Conservation (phyloP, 345 rosid species). For the Barbarea vulgaris region DNA sequence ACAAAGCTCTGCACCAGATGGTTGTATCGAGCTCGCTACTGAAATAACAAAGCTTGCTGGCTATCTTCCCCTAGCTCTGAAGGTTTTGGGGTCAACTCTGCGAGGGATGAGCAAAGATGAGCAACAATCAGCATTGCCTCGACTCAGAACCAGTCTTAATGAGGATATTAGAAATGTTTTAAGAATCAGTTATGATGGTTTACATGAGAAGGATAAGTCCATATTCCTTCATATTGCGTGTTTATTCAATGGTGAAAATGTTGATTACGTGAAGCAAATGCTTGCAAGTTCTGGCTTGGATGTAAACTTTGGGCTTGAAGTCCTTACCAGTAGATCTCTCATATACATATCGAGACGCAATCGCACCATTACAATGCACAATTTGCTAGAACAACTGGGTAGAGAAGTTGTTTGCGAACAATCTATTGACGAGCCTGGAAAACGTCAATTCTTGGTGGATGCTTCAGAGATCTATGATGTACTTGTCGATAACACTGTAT, state of each 20-base stretch:
- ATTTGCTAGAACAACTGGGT: slow-evolving; percentile 41
- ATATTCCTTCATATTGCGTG: slow-evolving; percentile 49
- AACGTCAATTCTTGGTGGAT: slow-evolving; percentile 35
- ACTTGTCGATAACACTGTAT: slow-evolving; percentile 31
- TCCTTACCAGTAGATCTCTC: slow-evolving; percentile 35
- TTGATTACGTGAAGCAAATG: slow-evolving; percentile 10
- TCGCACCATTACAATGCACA: slow-evolving; percentile 29
- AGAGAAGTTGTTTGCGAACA: slow-evolving; percentile 28
- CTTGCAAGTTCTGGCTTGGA: slow-evolving; percentile 13
- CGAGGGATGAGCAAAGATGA: slow-evolving; percentile 7
- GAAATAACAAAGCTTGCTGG: slow-evolving; percentile 25
- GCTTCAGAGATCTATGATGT: slow-evolving; percentile 35
- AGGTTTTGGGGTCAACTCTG: slow-evolving; percentile 41
- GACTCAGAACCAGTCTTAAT: slow-evolving; percentile 22
- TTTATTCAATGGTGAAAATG: slow-evolving; percentile 28
- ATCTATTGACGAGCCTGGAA: slow-evolving; percentile 22
- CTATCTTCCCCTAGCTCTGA: slow-evolving; percentile 47
- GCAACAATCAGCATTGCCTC: slow-evolving; percentile 28
- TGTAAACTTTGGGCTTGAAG: slow-evolving; percentile 18
- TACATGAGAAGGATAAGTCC: slow-evolving; percentile 26
- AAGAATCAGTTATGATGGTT: slow-evolving; percentile 37
- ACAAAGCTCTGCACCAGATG: slow-evolving; percentile 2
- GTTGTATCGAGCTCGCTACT: slow-evolving; percentile 12
- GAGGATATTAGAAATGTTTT: slow-evolving; percentile 26
- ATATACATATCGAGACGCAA: slow-evolving; percentile 1